These are phyloP conservation scores for Bremia lactucae DNA, from an alignment of 352 stramenopile species.

Conservation along the genomic window DNA sequence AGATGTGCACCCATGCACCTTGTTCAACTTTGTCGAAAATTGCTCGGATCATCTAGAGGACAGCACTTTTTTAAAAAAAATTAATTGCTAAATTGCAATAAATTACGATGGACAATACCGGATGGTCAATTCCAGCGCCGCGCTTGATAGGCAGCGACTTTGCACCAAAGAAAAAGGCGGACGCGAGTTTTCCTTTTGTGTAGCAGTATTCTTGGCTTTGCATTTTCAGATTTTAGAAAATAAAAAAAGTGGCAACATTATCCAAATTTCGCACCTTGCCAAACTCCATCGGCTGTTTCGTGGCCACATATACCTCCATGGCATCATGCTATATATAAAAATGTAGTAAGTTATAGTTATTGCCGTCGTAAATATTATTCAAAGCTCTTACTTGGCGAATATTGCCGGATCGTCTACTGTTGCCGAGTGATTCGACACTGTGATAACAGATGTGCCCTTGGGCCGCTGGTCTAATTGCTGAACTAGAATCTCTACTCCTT, in stretches of 20 bases:
- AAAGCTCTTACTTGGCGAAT: constrained; percentile 40
- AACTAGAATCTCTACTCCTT: constrained; percentile 36
- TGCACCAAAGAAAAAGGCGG: constrained; percentile 50
- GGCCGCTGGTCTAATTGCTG: constrained; percentile 35
- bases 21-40: constrained; percentile 76
- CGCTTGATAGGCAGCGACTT: constrained; percentile 70
- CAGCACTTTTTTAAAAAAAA: background rate
- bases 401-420: constrained; percentile 72
- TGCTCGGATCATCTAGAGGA: constrained; percentile 46
- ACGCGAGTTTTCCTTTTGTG: constrained; percentile 38
- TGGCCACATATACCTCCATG: constrained; percentile 54
- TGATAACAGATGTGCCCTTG: constrained; percentile 49
- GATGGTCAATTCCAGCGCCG: constrained; percentile 59
- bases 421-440: constrained; percentile 76
- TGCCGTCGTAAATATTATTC: background rate
- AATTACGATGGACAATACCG: constrained; percentile 15
- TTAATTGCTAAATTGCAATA: background rate
- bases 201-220: constrained; percentile 83
- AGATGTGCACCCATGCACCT: constrained; percentile 82
- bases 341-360: constrained; percentile 2
- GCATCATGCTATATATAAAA: constrained; percentile 42
- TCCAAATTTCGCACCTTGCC: constrained; percentile 32
- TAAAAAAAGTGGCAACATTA: too few relatives aligned
- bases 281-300: constrained; percentile 57
- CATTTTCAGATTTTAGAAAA: background rate